These are phyloP conservation scores for Neurospora africana DNA, from an alignment of 495 filamentous ascomycete species.

Conservation along the genomic window DNA sequence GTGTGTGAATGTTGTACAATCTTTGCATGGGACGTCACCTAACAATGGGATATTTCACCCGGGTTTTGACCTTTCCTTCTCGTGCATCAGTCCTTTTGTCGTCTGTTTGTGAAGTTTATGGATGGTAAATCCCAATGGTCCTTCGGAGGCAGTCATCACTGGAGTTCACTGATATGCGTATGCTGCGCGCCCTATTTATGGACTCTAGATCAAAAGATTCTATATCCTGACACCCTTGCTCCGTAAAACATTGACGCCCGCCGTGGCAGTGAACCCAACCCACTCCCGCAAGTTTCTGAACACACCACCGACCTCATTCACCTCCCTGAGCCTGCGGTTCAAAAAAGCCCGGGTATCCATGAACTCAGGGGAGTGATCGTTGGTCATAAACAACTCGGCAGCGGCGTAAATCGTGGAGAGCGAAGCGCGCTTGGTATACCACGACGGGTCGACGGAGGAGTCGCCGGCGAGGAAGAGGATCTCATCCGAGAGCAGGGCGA, in stretches of 20 bases:
- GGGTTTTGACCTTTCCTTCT: background rate
- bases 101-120: background rate
- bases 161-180: background rate
- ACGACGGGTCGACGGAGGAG: conserved; percentile 63
- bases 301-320: conserved; percentile 43
- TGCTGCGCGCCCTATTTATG: background rate
- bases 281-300: conserved; percentile 57
- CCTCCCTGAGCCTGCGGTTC: conserved; percentile 63
- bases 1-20: background rate
- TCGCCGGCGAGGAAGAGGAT: conserved; percentile 81
- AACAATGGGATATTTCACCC: background rate
- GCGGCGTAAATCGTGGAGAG: conserved; percentile 74
- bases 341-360: conserved; percentile 70
- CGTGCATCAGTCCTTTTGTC: background rate
- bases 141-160: background rate
- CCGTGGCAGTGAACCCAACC: conserved; percentile 64
- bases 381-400: conserved; percentile 87
- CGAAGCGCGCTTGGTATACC: conserved; percentile 83
- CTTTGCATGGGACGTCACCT: background rate
- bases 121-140: background rate
- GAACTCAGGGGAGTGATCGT: conserved; percentile 57
- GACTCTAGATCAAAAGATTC: background rate
- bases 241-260: conserved; percentile 49
- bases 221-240: conserved; percentile 55
- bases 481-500: conserved; percentile 74